phyloP scores from a whole-genome alignment of 2,329 filamentous ascomycete genomes.

The Ascochyta viciae-villosae region DNA sequence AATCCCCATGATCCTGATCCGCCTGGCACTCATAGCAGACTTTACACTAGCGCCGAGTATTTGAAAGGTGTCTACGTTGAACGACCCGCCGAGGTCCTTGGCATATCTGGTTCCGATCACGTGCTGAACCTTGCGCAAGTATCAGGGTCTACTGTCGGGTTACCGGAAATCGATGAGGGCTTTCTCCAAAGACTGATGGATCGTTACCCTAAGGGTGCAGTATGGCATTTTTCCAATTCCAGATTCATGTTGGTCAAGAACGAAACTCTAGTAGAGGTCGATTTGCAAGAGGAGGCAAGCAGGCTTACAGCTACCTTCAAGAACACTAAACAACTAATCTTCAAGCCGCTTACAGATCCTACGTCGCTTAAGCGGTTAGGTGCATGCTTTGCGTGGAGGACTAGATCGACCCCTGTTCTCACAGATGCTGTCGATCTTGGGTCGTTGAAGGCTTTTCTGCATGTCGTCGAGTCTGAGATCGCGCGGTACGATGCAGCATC shows the following conservation, averaged over 20 bases:
- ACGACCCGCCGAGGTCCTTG: conserved; percentile 14
- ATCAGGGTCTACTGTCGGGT: conserved; percentile 5
- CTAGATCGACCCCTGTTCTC: conserved; percentile 13
- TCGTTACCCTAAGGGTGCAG: conserved; percentile 17
- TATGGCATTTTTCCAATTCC: conserved; percentile 19
- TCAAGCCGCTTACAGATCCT: conserved; percentile 26
- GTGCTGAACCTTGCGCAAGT: not conserved
- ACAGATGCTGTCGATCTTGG: conserved; percentile 20
- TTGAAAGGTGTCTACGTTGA: conserved; percentile 2
- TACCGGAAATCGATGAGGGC: conserved; percentile 20
- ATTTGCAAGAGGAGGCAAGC: conserved; percentile 14
- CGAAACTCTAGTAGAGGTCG: conserved; percentile 10
- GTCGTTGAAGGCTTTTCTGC: conserved; percentile 22
- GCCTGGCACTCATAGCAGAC: not conserved
- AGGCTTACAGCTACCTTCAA: conserved; percentile 15
- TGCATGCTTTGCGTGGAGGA: conserved; percentile 27
- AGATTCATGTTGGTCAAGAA: conserved; percentile 8
- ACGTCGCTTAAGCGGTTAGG: conserved; percentile 24
- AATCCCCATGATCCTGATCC: not conserved
- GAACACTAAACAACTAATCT: conserved; percentile 19
- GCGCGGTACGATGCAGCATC: conserved; percentile 15
- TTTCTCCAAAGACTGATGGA: conserved; percentile 25
- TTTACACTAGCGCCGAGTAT: conserved; percentile 17
- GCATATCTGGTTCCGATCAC: not conserved
- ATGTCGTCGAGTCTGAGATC: conserved; percentile 21